phyloP scores from a whole-genome alignment of 2,329 filamentous ascomycete species.

The Calonectria pteridis region DNA sequence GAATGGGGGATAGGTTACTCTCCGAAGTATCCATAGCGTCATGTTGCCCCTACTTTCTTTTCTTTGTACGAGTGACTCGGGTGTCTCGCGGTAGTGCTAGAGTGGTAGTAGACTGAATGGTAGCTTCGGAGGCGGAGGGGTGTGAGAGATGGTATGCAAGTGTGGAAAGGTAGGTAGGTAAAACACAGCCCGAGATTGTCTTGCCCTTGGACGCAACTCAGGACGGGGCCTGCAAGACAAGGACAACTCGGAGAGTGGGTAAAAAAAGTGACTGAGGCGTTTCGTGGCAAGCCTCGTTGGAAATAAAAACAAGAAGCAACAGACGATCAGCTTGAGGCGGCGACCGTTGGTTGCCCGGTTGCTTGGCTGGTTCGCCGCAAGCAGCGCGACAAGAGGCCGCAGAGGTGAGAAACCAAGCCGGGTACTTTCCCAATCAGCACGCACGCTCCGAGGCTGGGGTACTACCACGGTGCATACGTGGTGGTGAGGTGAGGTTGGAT shows the following conservation, averaged over 20 bases:
- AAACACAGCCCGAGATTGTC: conserved; percentile 44
- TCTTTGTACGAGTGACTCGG: conserved; percentile 40
- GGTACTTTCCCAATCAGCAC: conserved; percentile 35
- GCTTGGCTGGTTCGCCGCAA: conserved; percentile 20
- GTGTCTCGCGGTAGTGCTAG: conserved; percentile 43
- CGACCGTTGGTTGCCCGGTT: conserved; percentile 33
- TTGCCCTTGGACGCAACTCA: conserved; percentile 39
- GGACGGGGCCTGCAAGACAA: conserved; percentile 19
- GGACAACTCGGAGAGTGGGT: conserved; percentile 21
- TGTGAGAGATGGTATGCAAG: conserved; percentile 30
- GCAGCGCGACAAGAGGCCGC: conserved; percentile 15
- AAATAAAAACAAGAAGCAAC: conserved; percentile 24
- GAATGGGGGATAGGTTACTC: conserved; percentile 28
- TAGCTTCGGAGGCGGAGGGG: conserved; percentile 35
- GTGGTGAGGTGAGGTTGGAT: conserved; percentile 38
- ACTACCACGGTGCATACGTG: conserved; percentile 30
- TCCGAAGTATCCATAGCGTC: conserved; percentile 28
- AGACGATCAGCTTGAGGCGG: conserved; percentile 24
- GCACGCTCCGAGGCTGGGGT: conserved; percentile 32
- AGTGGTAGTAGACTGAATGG: conserved; percentile 21
- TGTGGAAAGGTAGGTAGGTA: conserved; percentile 37
- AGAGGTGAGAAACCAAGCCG: conserved; percentile 20
- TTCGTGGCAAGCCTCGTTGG: conserved; percentile 9
- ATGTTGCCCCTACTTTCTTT: conserved; percentile 16
- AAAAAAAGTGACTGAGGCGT: neutral